Evolutionary conservation across 2,329 filamentous ascomycete genomes (phyloP).

Genomic region (Madurella fahalii): DNA sequence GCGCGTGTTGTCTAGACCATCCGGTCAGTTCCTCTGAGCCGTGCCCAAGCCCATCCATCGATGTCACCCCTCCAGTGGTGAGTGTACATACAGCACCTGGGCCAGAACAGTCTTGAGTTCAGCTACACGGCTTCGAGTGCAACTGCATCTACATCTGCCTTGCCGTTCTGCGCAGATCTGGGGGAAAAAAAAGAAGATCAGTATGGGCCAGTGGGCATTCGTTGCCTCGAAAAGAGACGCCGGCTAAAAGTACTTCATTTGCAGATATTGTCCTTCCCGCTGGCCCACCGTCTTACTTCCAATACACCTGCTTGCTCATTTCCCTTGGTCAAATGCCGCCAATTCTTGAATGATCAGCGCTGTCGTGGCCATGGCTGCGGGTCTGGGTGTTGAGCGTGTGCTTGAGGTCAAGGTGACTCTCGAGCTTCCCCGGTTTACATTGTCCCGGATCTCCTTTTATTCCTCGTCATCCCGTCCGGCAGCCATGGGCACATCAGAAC

Average conservation of each 20-base stretch:
- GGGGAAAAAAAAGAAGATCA: conserved; percentile 1
- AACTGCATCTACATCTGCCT: neutral
- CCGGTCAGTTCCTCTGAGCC: too few relatives aligned
- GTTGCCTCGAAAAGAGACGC: neutral
- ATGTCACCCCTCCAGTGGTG: too few relatives aligned
- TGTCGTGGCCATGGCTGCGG: neutral
- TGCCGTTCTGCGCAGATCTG: neutral
- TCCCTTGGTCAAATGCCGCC: conserved; percentile 10
- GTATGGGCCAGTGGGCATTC: conserved; percentile 4
- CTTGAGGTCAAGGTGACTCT: neutral
- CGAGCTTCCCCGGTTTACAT: conserved; percentile 20
- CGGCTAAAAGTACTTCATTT: conserved; percentile 28
- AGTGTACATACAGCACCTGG: too few relatives aligned
- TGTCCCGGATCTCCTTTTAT: neutral
- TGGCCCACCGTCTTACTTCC: conserved; percentile 9
- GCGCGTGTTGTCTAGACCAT: too few relatives aligned
- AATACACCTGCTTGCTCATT: conserved; percentile 1
- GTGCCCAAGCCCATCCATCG: too few relatives aligned
- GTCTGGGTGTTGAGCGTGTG: neutral
- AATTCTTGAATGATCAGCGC: neutral
- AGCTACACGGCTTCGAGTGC: neutral
- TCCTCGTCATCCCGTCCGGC: conserved; percentile 1
- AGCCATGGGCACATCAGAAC: neutral
- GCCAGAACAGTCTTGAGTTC: neutral
- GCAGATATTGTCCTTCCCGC: conserved; percentile 23